phyloP scores from a whole-genome alignment of 176 grass and related monocot genomes.

The Juncus effusus region DNA sequence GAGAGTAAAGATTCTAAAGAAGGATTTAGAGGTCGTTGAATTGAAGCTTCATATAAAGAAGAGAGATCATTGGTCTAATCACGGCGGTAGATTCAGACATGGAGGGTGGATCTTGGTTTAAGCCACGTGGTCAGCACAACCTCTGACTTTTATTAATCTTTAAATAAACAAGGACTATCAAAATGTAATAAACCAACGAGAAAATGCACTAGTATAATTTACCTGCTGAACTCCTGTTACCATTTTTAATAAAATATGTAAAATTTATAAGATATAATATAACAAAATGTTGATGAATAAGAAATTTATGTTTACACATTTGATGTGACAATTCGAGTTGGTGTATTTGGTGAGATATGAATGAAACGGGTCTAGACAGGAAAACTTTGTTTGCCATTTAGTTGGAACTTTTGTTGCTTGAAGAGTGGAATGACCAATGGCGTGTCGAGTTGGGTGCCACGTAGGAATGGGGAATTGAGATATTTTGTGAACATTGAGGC shows the following conservation, averaged over 20 bases:
- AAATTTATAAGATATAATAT: too few relatives aligned
- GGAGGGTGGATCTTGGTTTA: conserved; percentile 44
- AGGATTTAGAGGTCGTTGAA: not conserved
- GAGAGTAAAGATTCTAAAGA: not conserved
- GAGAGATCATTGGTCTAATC: conserved; percentile 30
- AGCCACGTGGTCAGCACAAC: conserved; percentile 1
- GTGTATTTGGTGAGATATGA: not conserved
- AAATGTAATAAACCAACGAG: not conserved
- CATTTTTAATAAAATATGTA: too few relatives aligned
- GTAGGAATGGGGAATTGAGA: conserved; percentile 35
- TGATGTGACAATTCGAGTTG: too few relatives aligned
- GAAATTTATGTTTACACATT: too few relatives aligned
- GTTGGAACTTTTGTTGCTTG: conserved; percentile 33
- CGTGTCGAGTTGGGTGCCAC: conserved; percentile 38
- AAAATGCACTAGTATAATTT: not conserved
- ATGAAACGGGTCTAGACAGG: not conserved
- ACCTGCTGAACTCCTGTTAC: too few relatives aligned
- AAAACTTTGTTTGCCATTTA: not conserved
- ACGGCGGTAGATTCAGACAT: conserved; percentile 37
- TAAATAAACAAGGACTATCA: conserved; percentile 1
- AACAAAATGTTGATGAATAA: too few relatives aligned
- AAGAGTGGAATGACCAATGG: conserved; percentile 49
- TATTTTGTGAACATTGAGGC: conserved; percentile 32
- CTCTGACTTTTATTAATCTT: conserved; percentile 3
- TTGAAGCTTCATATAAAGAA: not conserved